phyloP scores from a whole-genome alignment of 495 filamentous ascomycete species.

The Trichoderma reesei region DNA sequence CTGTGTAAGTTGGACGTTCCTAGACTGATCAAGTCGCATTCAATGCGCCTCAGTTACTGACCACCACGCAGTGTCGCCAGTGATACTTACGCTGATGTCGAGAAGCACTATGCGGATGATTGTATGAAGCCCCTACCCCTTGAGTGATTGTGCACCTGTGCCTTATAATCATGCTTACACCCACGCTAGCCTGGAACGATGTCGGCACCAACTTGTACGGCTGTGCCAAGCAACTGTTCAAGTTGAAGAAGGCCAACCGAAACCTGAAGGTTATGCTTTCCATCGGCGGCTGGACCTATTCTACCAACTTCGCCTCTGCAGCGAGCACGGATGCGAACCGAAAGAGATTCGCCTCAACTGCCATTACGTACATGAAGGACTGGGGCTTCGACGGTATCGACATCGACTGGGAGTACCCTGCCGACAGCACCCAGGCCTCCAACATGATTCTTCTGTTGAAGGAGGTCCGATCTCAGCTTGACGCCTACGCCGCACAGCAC shows the following conservation, averaged over 20 bases:
- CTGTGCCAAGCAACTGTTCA: conserved; percentile 76
- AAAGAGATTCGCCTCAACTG: conserved; percentile 53
- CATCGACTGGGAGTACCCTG: conserved; percentile 48
- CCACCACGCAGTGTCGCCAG: conserved; percentile 29
- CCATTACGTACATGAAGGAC: conserved; percentile 57
- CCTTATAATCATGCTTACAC: conserved; percentile 12
- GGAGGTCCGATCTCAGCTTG: conserved; percentile 53
- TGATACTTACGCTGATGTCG: conserved; percentile 50
- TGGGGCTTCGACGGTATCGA: conserved; percentile 41
- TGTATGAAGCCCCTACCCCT: conserved; percentile 21
- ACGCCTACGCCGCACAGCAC: conserved; percentile 46
- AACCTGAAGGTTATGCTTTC: conserved; percentile 79
- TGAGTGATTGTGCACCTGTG: not conserved
- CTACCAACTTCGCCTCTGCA: conserved; percentile 62
- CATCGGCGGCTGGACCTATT: conserved; percentile 89
- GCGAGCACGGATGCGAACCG: conserved; percentile 46
- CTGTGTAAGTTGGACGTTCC: conserved; percentile 48
- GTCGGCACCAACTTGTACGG: conserved; percentile 62
- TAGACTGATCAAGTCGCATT: not conserved
- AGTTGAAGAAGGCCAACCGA: conserved; percentile 75
- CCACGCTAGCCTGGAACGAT: conserved; percentile 33
- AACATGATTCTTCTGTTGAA: conserved; percentile 66
- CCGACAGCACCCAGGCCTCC: conserved; percentile 47
- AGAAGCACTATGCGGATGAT: conserved; percentile 61
- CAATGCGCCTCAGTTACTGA: not conserved